Percentiles rank a stretch among this genome's conserved stretches.
These are phyloP conservation scores for Plenodomus lindquistii DNA, from an alignment of 2,329 filamentous ascomycete genomes.

Conservation along the genomic window DNA sequence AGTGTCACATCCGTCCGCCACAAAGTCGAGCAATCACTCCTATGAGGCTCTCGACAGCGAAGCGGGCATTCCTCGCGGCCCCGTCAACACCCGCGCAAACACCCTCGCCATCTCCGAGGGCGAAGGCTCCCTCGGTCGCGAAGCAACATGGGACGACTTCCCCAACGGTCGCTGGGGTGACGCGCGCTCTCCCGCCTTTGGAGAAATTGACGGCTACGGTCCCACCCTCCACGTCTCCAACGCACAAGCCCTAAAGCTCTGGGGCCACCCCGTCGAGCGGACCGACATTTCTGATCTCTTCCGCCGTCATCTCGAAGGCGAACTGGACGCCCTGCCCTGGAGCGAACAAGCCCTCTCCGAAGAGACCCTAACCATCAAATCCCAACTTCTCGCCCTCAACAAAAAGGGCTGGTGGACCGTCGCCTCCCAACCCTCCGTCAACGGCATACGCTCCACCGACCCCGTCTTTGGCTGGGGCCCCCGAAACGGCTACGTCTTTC, in stretches of 20 bases:
- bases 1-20: constrained; percentile 65
- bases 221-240: constrained; percentile 91
- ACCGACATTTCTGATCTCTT: constrained; percentile 82
- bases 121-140: constrained; percentile 82
- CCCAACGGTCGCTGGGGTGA: constrained; percentile 97
- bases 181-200: constrained; percentile 81
- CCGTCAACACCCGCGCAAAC: constrained; percentile 75
- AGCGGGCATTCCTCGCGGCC: constrained; percentile 73
- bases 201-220: constrained; percentile 97
- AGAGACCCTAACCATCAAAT: constrained; percentile 81
- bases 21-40: constrained; percentile 54
- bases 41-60: constrained; percentile 75
- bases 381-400: constrained; percentile 76
- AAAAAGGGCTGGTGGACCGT: constrained; percentile 92
- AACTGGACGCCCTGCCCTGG: constrained; percentile 85
- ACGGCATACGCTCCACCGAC: constrained; percentile 77
- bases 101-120: constrained; percentile 94
- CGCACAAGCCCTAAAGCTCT: constrained; percentile 79
- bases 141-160: constrained; percentile 98
- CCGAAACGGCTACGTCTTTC: constrained; percentile 89
- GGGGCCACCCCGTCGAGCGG: constrained; percentile 74
- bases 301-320: constrained; percentile 76
- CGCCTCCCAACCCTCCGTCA: constrained; percentile 91
- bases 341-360: constrained; percentile 85
- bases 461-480: constrained; percentile 92